phyloP scores from a whole-genome alignment of 495 filamentous ascomycete genomes.

The Aspergillus carlsbadensis region DNA sequence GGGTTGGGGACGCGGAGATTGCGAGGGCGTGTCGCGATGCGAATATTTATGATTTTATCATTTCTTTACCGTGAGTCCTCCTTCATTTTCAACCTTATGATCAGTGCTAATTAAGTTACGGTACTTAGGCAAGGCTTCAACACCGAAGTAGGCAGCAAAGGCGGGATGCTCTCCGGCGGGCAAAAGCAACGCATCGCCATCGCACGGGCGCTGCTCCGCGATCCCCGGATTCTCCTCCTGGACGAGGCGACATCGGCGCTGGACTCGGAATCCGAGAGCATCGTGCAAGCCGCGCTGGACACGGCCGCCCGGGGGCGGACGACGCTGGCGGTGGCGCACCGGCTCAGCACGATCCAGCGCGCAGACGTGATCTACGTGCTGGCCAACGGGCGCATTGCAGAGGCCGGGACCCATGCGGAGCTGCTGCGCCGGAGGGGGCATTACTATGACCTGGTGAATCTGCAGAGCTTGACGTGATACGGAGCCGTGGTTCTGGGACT shows the following conservation, averaged over 20 bases:
- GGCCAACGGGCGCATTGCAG: slow-evolving; percentile 69
- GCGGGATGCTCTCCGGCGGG: slow-evolving; percentile 74
- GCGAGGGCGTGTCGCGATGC: slow-evolving; percentile 78
- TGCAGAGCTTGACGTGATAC: slow-evolving; percentile 62
- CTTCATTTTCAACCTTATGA: slow-evolving; percentile 11
- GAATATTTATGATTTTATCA: slow-evolving; percentile 90
- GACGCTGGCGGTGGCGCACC: slow-evolving; percentile 78
- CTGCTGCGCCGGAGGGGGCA: slow-evolving; percentile 63
- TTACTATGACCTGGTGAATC: slow-evolving; percentile 73
- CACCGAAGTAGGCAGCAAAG: slow-evolving; percentile 74
- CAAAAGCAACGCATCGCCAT: slow-evolving; percentile 83
- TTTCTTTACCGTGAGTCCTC: slow-evolving; percentile 53
- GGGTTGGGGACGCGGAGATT: slow-evolving; percentile 62
- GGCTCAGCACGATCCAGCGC: slow-evolving; percentile 75
- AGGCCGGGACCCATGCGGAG: slow-evolving; percentile 68
- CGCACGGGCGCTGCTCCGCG: slow-evolving; percentile 70
- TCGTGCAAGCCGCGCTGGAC: slow-evolving; percentile 81
- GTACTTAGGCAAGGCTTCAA: slow-evolving; percentile 61
- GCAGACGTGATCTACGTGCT: slow-evolving; percentile 84
- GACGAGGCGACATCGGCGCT: slow-evolving; percentile 83
- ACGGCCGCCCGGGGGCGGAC: slow-evolving; percentile 69
- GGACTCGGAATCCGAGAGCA: slow-evolving; percentile 77
- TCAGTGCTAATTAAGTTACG: neutral
- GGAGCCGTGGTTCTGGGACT: too few species aligned
- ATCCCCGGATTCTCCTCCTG: slow-evolving; percentile 69